phyloP scores from a whole-genome alignment of 495 filamentous ascomycete genomes.

The Pyronema domesticum region DNA sequence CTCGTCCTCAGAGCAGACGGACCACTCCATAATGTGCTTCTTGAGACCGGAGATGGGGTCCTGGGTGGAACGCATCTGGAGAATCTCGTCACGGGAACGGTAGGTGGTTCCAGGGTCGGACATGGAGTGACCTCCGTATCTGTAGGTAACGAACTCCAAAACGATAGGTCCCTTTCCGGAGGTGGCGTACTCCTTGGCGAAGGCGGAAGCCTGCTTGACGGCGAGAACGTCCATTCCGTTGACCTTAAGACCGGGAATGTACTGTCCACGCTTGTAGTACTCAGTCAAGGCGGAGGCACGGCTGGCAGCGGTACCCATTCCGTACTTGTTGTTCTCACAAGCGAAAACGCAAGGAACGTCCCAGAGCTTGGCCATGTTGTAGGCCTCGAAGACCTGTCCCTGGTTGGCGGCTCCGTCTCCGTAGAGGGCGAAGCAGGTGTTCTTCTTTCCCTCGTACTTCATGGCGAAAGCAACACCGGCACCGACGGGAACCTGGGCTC shows the following conservation, averaged over 20 bases:
- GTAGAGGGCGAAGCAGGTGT: conserved; percentile 76
- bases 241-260: conserved; percentile 97
- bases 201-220: conserved; percentile 85
- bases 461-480: conserved; percentile 94
- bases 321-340: conserved; percentile 99
- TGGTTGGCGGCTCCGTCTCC: conserved; percentile 97
- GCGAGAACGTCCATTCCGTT: conserved; percentile 99
- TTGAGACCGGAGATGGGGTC: conserved; percentile 96
- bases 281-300: conserved; percentile 89
- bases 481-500: conserved; percentile 94
- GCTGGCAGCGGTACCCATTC: conserved; percentile 94
- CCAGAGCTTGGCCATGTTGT: conserved; percentile 99
- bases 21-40: conserved; percentile 94
- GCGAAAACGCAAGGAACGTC: conserved; percentile 86
- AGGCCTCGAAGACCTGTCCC: conserved; percentile 98
- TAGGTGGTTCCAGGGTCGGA: conserved; percentile 98
- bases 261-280: conserved; percentile 99
- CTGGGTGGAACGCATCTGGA: conserved; percentile 95
- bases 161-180: conserved; percentile 80
- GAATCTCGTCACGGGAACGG: conserved; percentile 95
- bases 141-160: conserved; percentile 97
- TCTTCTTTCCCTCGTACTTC: conserved; percentile 72
- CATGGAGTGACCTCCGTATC: conserved; percentile 98
- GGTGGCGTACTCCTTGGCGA: conserved; percentile 69
- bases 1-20: conserved; percentile 81